Evolutionary conservation across 2,329 filamentous ascomycete species (phyloP).

Genomic region (Sclerotinia minor): DNA sequence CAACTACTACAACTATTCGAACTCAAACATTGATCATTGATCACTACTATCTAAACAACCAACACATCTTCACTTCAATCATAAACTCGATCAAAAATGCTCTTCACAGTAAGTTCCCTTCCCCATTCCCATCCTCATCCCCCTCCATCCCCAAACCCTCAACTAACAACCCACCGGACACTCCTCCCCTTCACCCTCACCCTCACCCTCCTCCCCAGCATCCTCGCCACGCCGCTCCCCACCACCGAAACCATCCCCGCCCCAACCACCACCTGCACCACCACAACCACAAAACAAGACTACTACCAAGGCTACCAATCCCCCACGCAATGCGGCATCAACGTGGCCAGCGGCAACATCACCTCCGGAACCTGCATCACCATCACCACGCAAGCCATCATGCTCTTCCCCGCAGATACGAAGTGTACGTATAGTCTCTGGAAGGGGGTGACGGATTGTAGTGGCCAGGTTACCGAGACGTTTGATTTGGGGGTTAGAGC

Average conservation of each 20-base stretch:
- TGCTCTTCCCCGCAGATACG: constrained; percentile 4
- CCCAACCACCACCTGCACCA: neutral
- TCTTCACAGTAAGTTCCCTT: constrained; percentile 16
- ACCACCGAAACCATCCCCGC: neutral
- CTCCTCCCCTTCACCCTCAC: constrained; percentile 4
- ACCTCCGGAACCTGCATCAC: constrained; percentile 12
- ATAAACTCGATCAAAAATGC: constrained; percentile 16
- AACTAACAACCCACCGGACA: constrained; percentile 7
- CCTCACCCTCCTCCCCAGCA: constrained; percentile 11
- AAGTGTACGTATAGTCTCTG: constrained; percentile 10
- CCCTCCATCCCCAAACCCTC: too few species aligned
- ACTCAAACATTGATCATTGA: neutral
- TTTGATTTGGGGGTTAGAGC: neutral
- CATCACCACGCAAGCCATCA: constrained; percentile 7
- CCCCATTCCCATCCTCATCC: neutral
- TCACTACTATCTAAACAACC: neutral
- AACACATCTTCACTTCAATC: neutral
- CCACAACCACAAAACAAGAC: neutral
- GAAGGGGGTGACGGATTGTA: constrained; percentile 4
- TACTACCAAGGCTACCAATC: constrained; percentile 22
- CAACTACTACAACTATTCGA: neutral
- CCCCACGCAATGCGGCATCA: constrained; percentile 2
- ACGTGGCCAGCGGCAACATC: constrained; percentile 16
- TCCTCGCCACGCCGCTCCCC: constrained; percentile 2
- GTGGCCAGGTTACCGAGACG: neutral